Conservation (phyloP, 345 rosid genomes). For the Eucalyptus brandiana region DNA sequence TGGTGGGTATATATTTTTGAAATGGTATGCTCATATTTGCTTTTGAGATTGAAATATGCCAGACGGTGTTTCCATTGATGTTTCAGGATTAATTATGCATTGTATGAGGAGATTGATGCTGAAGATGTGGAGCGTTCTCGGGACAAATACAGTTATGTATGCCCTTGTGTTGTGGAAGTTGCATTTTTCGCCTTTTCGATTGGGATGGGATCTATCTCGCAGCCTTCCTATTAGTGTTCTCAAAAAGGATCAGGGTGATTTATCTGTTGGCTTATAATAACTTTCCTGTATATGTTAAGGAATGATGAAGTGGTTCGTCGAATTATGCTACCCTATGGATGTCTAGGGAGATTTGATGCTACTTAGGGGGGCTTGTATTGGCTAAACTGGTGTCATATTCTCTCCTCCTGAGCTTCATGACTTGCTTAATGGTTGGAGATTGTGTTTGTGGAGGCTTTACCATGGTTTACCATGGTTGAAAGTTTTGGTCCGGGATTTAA, state of each 20-base stretch:
- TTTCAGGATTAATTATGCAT: constrained; percentile 68
- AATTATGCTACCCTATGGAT: background rate
- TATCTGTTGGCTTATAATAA: background rate
- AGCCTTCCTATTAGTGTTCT: background rate
- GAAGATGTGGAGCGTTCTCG: constrained; percentile 62
- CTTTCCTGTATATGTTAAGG: background rate
- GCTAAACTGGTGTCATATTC: background rate
- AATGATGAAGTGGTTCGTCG: background rate
- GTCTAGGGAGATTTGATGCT: background rate
- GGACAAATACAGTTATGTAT: constrained; percentile 48
- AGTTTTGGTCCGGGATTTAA: background rate
- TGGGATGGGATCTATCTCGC: background rate
- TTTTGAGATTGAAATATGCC: background rate
- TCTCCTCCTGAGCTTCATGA: background rate
- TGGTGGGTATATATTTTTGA: constrained; percentile 36
- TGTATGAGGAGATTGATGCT: constrained; percentile 78
- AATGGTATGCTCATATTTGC: background rate
- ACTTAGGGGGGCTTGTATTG: background rate
- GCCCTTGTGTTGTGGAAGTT: background rate
- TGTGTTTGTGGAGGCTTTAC: background rate
- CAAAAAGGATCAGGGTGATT: background rate
- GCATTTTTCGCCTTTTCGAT: background rate
- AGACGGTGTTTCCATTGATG: background rate
- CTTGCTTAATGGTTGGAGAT: background rate
- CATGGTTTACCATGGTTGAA: background rate